A percentile compares a stretch with the other conserved stretches of the same genome.
These are phyloP conservation scores for Coemansia sp. DNA, from an alignment of 192 early-diverging fungal species.

Conservation along the genomic window DNA sequence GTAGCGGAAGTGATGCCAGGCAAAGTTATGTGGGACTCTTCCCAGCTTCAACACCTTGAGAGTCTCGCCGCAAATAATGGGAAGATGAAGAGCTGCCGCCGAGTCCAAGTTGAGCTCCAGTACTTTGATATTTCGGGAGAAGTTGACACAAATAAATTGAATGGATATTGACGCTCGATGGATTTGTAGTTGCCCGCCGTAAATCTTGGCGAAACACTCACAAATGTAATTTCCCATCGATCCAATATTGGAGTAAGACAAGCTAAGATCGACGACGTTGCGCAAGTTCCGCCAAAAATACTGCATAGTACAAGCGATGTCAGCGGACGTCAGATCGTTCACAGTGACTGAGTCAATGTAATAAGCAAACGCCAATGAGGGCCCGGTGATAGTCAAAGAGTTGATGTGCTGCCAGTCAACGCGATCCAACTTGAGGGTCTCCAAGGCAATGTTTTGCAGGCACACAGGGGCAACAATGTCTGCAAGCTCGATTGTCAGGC, in stretches of 20 bases:
- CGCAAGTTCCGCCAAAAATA: neutral
- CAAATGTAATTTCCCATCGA: neutral
- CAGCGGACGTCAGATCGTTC: neutral
- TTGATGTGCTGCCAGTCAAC: neutral
- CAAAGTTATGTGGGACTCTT: neutral
- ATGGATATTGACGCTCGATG: neutral
- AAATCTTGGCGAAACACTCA: neutral
- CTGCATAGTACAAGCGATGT: neutral
- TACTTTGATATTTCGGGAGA: neutral
- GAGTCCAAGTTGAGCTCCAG: neutral
- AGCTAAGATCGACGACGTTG: neutral
- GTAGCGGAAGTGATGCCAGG: slow-evolving; percentile 1
- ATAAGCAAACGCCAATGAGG: neutral
- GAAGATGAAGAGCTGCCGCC: neutral
- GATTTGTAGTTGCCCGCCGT: neutral
- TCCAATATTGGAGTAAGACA: neutral
- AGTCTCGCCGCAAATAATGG: neutral
- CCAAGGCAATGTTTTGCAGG: neutral
- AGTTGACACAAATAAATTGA: neutral
- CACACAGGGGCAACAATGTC: neutral
- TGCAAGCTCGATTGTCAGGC: neutral
- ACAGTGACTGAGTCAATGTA: neutral
- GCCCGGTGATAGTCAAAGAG: neutral
- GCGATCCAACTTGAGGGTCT: neutral
- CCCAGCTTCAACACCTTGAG: neutral